Conservation (phyloP, 208 protist genomes). For the Trypanosoma caninum region DNA sequence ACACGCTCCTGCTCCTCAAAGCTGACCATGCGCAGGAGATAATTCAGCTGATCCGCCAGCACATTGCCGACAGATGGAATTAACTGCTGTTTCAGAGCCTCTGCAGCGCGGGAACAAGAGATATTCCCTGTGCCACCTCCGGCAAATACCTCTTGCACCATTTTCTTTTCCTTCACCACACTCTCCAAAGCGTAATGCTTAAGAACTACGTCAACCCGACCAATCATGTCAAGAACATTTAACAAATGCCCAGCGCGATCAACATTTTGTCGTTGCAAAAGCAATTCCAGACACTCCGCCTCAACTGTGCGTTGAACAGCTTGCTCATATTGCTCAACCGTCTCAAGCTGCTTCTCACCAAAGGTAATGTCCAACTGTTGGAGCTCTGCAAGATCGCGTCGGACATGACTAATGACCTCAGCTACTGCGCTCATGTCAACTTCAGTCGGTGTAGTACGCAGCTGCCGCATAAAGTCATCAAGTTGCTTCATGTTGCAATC, state of each 20-base stretch:
- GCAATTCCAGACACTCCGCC: slow-evolving; percentile 46
- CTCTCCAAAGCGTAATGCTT: slow-evolving; percentile 41
- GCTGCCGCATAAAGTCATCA: slow-evolving; percentile 37
- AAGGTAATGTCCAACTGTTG: slow-evolving; percentile 48
- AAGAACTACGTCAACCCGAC: slow-evolving; percentile 55
- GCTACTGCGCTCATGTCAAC: slow-evolving; percentile 28
- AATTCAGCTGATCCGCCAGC: slow-evolving; percentile 29
- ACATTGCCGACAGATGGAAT: slow-evolving; percentile 19
- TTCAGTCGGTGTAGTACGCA: slow-evolving; percentile 17
- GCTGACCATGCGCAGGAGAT: slow-evolving; percentile 12
- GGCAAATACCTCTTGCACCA: slow-evolving; percentile 23
- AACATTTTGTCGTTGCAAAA: slow-evolving; percentile 39
- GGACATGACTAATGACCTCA: slow-evolving; percentile 24
- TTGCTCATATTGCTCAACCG: slow-evolving; percentile 54
- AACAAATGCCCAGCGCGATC: slow-evolving; percentile 45
- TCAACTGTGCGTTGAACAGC: slow-evolving; percentile 55
- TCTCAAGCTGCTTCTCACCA: slow-evolving; percentile 47
- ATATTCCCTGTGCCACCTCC: neutral
- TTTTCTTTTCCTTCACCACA: slow-evolving; percentile 23
- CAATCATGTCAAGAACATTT: slow-evolving; percentile 57
- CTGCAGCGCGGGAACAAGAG: slow-evolving; percentile 16
- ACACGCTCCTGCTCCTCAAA: neutral
- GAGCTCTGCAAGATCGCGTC: slow-evolving; percentile 46
- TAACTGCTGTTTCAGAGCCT: slow-evolving; percentile 22
- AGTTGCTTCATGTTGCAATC: slow-evolving; percentile 44